Percentiles rank a stretch among this genome's conserved stretches.
These are phyloP conservation scores for Davidsoniella neocaledoniae DNA, from an alignment of 2,329 filamentous ascomycete species.

Conservation along the genomic window DNA sequence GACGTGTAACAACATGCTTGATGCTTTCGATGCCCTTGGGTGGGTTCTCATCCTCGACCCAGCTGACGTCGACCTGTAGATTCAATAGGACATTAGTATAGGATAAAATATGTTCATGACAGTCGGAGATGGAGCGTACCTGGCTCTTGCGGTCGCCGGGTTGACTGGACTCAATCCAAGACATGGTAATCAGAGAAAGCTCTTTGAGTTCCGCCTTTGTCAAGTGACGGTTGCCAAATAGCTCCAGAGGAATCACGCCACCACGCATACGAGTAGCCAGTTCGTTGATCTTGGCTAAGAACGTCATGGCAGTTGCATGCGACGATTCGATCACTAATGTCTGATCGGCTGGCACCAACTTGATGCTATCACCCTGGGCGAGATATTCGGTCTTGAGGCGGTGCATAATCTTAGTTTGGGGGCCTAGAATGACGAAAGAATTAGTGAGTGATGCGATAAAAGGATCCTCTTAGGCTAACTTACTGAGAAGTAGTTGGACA, in stretches of 20 bases:
- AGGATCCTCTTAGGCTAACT: constrained; percentile 14
- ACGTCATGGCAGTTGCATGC: constrained; percentile 13
- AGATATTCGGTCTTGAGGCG: constrained; percentile 19
- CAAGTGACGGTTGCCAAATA: constrained; percentile 14
- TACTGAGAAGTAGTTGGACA: constrained; percentile 30
- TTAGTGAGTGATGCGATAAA: not conserved
- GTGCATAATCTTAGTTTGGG: constrained; percentile 15
- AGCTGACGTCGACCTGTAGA: constrained; percentile 6
- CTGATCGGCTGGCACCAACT: constrained; percentile 11
- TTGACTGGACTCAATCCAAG: constrained; percentile 12
- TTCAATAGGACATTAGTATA: not conserved
- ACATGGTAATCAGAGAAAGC: constrained; percentile 21
- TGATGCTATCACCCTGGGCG: constrained; percentile 13
- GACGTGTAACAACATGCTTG: constrained; percentile 10
- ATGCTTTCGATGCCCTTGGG: constrained; percentile 8
- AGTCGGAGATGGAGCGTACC: not conserved
- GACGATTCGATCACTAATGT: constrained; percentile 10
- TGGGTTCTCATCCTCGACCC: constrained; percentile 6
- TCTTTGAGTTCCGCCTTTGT: constrained; percentile 16
- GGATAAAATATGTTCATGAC: no score
- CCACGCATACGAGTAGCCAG: constrained; percentile 17
- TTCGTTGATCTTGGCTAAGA: constrained; percentile 23
- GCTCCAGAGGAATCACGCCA: constrained; percentile 16
- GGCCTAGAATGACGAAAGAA: not conserved
- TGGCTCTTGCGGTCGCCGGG: constrained; percentile 1